Evolutionary conservation across 106 monocot genomes (phyloP).

Genomic region (Dioscorea dumetorum): DNA sequence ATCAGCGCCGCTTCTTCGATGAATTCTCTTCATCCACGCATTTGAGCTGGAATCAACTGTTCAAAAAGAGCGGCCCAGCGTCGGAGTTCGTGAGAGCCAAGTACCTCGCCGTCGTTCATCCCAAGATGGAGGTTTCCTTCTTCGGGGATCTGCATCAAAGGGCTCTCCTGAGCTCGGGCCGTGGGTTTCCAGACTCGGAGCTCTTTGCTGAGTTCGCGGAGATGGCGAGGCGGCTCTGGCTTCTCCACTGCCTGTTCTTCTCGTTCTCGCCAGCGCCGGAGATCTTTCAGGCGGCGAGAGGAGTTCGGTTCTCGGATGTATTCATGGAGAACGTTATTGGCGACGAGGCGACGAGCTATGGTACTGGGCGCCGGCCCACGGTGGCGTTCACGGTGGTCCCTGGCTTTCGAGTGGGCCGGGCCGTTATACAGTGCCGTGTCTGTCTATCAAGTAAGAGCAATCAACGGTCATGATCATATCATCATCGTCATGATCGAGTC

Average conservation of each 20-base stretch:
- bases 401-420: conserved; percentile 59
- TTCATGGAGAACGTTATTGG: conserved; percentile 76
- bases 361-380: neutral
- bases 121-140: conserved; percentile 55
- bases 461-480: conserved; percentile 2
- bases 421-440: conserved; percentile 71
- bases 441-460: conserved; percentile 24
- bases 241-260: conserved; percentile 67
- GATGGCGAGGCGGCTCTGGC: conserved; percentile 67
- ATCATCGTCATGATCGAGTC: neutral
- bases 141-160: conserved; percentile 26
- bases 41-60: conserved; percentile 5
- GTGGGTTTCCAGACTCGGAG: conserved; percentile 22
- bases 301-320: conserved; percentile 77
- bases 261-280: conserved; percentile 33
- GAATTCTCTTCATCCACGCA: conserved; percentile 38
- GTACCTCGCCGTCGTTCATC: conserved; percentile 48
- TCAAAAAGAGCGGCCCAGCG: conserved; percentile 6
- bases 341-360: conserved; percentile 13
- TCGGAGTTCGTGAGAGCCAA: conserved; percentile 40
- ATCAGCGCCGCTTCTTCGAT: conserved; percentile 44
- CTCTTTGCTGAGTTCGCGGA: conserved; percentile 51
- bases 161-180: conserved; percentile 14
- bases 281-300: conserved; percentile 51
- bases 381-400: conserved; percentile 80